Evolutionary conservation across 306 rosid genomes (phyloP).

Genomic region (Ormosia semicastrata): DNA sequence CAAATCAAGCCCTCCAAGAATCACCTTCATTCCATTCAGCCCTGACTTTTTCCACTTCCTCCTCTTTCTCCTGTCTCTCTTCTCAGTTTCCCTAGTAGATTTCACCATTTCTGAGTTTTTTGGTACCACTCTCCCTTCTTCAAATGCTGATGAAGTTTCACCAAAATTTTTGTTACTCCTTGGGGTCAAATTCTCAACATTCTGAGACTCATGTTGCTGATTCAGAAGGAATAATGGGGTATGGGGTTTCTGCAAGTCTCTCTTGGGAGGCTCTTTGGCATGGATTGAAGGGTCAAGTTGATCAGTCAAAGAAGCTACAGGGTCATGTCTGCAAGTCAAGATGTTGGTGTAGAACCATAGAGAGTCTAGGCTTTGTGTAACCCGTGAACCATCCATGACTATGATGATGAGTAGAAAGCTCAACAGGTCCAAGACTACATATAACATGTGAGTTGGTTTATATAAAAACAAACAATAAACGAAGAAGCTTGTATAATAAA

Average conservation of each 20-base stretch:
- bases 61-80: conserved; percentile 13
- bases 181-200: background rate
- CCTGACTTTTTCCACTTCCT: conserved; percentile 17
- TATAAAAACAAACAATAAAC: background rate
- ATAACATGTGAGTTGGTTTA: conserved; percentile 22
- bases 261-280: conserved; percentile 12
- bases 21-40: conserved; percentile 1
- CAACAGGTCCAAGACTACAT: background rate
- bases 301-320: background rate
- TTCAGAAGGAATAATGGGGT: background rate
- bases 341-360: conserved; percentile 68
- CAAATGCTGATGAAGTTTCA: conserved; percentile 21
- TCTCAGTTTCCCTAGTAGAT: conserved; percentile 7
- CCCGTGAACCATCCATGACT: conserved; percentile 46
- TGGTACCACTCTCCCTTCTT: background rate
- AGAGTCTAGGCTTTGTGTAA: conserved; percentile 47
- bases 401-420: background rate
- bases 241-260: conserved; percentile 15
- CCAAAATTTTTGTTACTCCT: background rate
- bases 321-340: conserved; percentile 3
- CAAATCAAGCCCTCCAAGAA: conserved; percentile 36
- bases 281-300: background rate
- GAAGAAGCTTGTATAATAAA: conserved; percentile 8
- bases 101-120: background rate
- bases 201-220: background rate